Evolutionary conservation across 306 rosid genomes (phyloP).

Genomic region (Abrus pulchellus): DNA sequence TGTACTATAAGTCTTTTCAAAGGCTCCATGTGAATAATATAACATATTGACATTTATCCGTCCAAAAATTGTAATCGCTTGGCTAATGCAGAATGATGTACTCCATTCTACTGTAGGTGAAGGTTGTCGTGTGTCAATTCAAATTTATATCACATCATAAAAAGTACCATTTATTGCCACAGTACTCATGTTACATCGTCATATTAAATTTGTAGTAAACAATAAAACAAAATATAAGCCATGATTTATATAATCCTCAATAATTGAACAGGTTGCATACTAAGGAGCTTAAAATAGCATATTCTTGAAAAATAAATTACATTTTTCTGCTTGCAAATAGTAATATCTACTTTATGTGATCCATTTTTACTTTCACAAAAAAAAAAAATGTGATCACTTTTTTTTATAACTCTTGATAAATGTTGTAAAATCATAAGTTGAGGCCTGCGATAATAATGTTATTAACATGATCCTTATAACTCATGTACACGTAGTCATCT

Average conservation of each 20-base stretch:
- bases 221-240: neutral
- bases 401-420: too few species aligned
- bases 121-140: conserved; percentile 16
- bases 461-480: too few species aligned
- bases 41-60: neutral
- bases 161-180: conserved; percentile 2
- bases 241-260: neutral
- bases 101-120: neutral
- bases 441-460: too few species aligned
- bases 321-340: neutral
- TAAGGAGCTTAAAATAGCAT: neutral
- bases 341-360: too few species aligned
- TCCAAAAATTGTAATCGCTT: neutral
- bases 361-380: too few species aligned
- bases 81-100: neutral
- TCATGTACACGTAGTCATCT: too few species aligned
- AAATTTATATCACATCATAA: conserved; percentile 5
- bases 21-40: neutral
- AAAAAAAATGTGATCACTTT: too few species aligned
- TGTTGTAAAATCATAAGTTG: too few species aligned
- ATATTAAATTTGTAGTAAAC: neutral
- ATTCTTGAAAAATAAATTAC: neutral
- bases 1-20: neutral
- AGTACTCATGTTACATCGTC: neutral
- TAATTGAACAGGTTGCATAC: neutral